Evolutionary conservation across 2,329 filamentous ascomycete genomes (phyloP), one percentile per base, ranked within the genome.

Genomic region (Colletotrichum melonis): DNA sequence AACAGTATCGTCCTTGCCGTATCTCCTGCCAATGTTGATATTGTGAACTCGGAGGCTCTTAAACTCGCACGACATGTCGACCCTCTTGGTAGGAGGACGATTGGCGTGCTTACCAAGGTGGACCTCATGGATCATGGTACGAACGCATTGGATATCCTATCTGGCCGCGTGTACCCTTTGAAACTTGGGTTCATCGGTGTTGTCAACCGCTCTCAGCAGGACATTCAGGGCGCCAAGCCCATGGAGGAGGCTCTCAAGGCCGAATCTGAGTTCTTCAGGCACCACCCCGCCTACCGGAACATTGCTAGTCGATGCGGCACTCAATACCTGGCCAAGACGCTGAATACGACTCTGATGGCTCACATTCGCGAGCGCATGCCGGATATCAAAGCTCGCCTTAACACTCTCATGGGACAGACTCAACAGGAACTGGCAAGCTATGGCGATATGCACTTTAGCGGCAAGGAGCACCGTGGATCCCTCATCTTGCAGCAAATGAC

Each of bases 61-160:
- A 99, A 99, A 85, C 92, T 99, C 74, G 97, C 97, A 73, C 93
- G 97, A 66, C 95, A 99, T 91, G 97, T 99, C 67, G 97, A 99
- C 83, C 93, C 97, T 2, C 92, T 98, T 83, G 97, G 97, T 75
- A 92, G 94, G 83, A 91, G 97, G 81, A 99, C 97, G 24, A 98
- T 99, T 80, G 97, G 97, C 79, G 96, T 99, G 70, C 88, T 99
- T 73, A 98, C 97, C 74, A 99, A 99, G 86, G 88, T 99, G 76
- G 97, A 99, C 82, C 87, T 99, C 71, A 99, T 99, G 97, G 97
- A 99, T 80, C 96, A 99, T 80, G 97, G 97, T 75, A 99, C 97
- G 70, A 98, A 99, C 80, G 97, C 97, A 19, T 88, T 99, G 78
- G 97, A 99, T 80, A 99, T 99, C 77, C 89, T 99, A n/a, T 97